Conservation (phyloP, 768 basidiomycete genomes). For the Russula sp. region DNA sequence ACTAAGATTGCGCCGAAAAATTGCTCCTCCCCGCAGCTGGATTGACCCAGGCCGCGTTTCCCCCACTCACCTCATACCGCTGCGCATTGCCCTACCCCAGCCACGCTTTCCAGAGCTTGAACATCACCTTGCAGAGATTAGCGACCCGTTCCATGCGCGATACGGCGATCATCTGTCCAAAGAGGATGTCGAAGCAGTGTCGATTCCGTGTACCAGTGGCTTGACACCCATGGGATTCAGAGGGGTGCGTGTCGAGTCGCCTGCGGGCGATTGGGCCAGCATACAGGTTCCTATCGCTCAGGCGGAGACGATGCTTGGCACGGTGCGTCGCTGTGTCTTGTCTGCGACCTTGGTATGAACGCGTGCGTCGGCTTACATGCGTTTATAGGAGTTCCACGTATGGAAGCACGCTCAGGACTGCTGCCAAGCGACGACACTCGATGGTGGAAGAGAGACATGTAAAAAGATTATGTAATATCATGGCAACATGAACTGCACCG, state of each 20-base stretch:
- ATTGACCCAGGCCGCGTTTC: constrained; percentile 37
- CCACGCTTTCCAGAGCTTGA: constrained; percentile 26
- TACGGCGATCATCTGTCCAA: constrained; percentile 41
- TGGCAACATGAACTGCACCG: too few species aligned
- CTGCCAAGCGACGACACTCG: too few species aligned
- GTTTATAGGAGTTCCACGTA: constrained; percentile 45
- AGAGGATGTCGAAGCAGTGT: constrained; percentile 53
- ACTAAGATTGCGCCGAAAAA: constrained; percentile 40
- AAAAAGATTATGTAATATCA: too few species aligned
- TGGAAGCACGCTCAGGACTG: constrained; percentile 43
- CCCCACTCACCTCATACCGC: constrained; percentile 42
- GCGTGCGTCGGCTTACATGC: not conserved
- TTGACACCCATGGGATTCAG: constrained; percentile 45
- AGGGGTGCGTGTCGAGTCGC: constrained; percentile 44
- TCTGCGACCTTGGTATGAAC: not conserved
- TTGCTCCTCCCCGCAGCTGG: constrained; percentile 47
- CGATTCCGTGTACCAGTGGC: constrained; percentile 47
- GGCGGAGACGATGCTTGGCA: constrained; percentile 57
- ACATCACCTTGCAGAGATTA: constrained; percentile 25
- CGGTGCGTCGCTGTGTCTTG: constrained; percentile 32
- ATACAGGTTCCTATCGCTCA: constrained; percentile 45
- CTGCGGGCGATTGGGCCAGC: constrained; percentile 59
- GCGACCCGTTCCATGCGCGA: constrained; percentile 26
- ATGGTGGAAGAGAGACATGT: too few species aligned
- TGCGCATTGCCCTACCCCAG: constrained; percentile 36